These are phyloP conservation scores for Rutstroemia sp. DNA, from an alignment of 2,329 filamentous ascomycete species.

Conservation along the genomic window DNA sequence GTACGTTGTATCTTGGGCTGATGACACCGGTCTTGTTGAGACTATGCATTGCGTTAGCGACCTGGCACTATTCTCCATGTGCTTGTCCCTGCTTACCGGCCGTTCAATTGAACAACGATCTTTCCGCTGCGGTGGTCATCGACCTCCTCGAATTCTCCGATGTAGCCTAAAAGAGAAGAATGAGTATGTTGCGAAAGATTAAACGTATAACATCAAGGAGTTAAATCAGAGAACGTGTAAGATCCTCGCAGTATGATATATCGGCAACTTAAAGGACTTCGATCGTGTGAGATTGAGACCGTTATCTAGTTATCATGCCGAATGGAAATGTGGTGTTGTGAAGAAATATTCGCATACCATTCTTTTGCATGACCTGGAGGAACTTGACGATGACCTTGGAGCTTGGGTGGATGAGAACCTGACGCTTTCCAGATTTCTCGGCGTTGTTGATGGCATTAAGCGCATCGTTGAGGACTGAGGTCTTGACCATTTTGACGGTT, in stretches of 20 bases:
- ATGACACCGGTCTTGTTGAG: conserved; percentile 99
- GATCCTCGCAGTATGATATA: conserved; percentile 85
- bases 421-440: conserved; percentile 99
- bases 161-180: conserved; percentile 65
- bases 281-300: conserved; percentile 77
- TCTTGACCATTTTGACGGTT: conserved; percentile 92
- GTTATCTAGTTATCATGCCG: conserved; percentile 99
- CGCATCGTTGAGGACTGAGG: conserved; percentile 98
- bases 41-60: conserved; percentile 26
- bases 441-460: conserved; percentile 99
- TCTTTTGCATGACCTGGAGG: conserved; percentile 97
- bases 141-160: conserved; percentile 98
- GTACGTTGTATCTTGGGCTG: conserved; percentile 98
- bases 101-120: conserved; percentile 99
- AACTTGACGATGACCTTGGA: conserved; percentile 99
- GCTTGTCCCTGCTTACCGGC: conserved; percentile 48
- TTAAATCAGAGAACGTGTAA: conserved; percentile 89
- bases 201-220: conserved; percentile 81
- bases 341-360: conserved; percentile 61
- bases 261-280: conserved; percentile 99
- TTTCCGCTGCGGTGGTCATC: conserved; percentile 99
- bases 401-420: conserved; percentile 94
- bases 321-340: conserved; percentile 35
- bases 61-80: background rate
- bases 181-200: conserved; percentile 87